Conservation (phyloP, 352 stramenopile genomes). For the Phytophthora crassamura region DNA sequence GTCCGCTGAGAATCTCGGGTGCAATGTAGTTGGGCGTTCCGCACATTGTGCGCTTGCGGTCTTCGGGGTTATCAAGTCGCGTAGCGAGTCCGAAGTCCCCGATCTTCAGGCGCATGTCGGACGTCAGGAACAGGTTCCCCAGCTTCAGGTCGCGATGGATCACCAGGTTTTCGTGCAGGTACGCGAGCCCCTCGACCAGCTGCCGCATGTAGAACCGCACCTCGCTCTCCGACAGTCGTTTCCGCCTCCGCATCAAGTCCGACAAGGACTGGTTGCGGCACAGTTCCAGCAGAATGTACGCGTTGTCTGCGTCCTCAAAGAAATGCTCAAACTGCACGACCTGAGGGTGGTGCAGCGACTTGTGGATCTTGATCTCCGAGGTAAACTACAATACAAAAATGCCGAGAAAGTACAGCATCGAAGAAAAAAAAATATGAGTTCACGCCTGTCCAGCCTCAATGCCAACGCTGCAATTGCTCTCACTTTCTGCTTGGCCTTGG, state of each 20-base stretch:
- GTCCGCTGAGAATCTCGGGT: conserved; percentile 93
- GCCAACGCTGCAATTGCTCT: background rate
- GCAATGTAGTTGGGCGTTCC: conserved; percentile 95
- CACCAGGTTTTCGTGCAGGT: conserved; percentile 94
- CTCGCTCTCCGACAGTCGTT: conserved; percentile 95
- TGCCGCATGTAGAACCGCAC: conserved; percentile 94
- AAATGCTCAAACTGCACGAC: conserved; percentile 98
- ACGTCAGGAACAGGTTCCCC: conserved; percentile 97
- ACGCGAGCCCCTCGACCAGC: conserved; percentile 93
- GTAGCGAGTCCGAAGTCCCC: conserved; percentile 96
- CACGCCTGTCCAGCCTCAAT: conserved; percentile 7
- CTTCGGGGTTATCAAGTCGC: conserved; percentile 79
- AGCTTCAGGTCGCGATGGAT: conserved; percentile 99
- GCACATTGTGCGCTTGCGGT: conserved; percentile 97
- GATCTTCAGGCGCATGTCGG: conserved; percentile 96
- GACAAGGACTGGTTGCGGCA: conserved; percentile 97
- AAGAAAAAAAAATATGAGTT: conserved; percentile 5
- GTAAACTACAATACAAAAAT: conserved; percentile 63
- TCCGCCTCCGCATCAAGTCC: conserved; percentile 95
- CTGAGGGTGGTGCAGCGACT: conserved; percentile 93
- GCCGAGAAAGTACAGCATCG: conserved; percentile 55
- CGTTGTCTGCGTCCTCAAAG: conserved; percentile 98
- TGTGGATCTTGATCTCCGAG: conserved; percentile 99
- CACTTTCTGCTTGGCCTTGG: conserved; percentile 96
- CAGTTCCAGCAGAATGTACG: conserved; percentile 98